Conservation (phyloP, 164 flowering plant species). For the Macadamia integrifolia region DNA sequence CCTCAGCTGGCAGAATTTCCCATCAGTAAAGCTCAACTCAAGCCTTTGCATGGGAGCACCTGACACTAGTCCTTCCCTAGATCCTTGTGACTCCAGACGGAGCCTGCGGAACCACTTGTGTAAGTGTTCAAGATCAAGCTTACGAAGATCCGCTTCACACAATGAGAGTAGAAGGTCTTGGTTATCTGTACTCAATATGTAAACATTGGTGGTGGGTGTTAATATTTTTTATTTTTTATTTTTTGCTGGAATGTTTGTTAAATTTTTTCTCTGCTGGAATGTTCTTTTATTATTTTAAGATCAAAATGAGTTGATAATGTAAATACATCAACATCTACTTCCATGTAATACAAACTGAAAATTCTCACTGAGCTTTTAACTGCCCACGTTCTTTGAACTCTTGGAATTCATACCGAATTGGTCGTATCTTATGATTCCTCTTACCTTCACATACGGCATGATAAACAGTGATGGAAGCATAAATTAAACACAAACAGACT, state of each 20-base stretch:
- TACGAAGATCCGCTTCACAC: conserved; percentile 54
- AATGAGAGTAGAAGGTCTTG: conserved; percentile 50
- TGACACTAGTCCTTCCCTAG: conserved; percentile 40
- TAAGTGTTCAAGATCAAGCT: conserved; percentile 41
- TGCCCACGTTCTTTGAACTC: not conserved
- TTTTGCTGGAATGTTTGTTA: conserved; percentile 4
- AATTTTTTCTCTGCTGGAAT: no score
- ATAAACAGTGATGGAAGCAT: no score
- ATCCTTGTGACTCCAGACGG: conserved; percentile 26
- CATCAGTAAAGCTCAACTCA: conserved; percentile 57
- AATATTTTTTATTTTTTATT: conserved; percentile 7
- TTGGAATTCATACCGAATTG: not conserved
- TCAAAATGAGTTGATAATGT: conserved; percentile 2
- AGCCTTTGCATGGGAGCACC: conserved; percentile 70
- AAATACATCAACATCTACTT: conserved; percentile 9
- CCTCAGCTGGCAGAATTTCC: conserved; percentile 61
- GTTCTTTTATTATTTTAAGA: no score
- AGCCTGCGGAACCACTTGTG: conserved; percentile 30
- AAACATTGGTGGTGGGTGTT: conserved; percentile 43
- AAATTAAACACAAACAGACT: no score
- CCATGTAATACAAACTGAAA: not conserved
- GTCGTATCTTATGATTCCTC: no score
- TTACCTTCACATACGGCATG: no score
- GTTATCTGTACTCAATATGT: conserved; percentile 55
- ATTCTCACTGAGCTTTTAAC: not conserved